Evolutionary conservation across 2,329 filamentous ascomycete species (phyloP).

Genomic region (Apiospora pterosperma): DNA sequence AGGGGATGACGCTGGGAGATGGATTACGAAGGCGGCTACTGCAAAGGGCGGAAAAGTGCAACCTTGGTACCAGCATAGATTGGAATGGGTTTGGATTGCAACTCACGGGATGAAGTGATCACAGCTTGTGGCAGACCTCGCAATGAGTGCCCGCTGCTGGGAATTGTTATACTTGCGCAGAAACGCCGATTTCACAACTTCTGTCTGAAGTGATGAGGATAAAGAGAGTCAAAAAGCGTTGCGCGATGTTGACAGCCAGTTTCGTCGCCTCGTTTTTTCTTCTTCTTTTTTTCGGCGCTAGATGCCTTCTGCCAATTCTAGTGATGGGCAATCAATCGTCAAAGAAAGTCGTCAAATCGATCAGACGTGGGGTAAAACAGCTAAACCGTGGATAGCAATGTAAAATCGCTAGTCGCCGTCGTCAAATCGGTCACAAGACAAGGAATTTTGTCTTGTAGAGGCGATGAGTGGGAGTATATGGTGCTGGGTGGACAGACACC

Average conservation of each 20-base stretch:
- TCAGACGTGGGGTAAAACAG: background rate
- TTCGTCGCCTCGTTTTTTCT: background rate
- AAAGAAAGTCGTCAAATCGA: background rate
- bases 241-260: slow-evolving; percentile 3
- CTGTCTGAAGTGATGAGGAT: background rate
- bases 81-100: slow-evolving; percentile 14
- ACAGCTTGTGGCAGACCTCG: slow-evolving; percentile 28
- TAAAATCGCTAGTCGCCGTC: slow-evolving; percentile 4
- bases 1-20: slow-evolving; percentile 3
- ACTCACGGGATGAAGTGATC: slow-evolving; percentile 39
- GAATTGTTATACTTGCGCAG: background rate
- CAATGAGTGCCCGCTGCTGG: slow-evolving; percentile 15
- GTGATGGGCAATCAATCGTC: slow-evolving; percentile 2
- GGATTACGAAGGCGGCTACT: slow-evolving; percentile 3
- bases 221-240: background rate
- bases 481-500: slow-evolving; percentile 1
- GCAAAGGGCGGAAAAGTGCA: slow-evolving; percentile 5
- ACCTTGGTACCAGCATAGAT: slow-evolving; percentile 11
- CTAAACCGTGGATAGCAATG: slow-evolving; percentile 1
- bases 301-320: background rate
- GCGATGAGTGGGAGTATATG: background rate
- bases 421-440: slow-evolving; percentile 4
- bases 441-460: background rate
- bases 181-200: slow-evolving; percentile 2
- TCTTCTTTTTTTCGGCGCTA: slow-evolving; percentile 5